Evolutionary conservation across 371 early-diverging fungal species (phyloP), one percentile per base, ranked within the genome.

Genomic region (Zychaea mexicana): DNA sequence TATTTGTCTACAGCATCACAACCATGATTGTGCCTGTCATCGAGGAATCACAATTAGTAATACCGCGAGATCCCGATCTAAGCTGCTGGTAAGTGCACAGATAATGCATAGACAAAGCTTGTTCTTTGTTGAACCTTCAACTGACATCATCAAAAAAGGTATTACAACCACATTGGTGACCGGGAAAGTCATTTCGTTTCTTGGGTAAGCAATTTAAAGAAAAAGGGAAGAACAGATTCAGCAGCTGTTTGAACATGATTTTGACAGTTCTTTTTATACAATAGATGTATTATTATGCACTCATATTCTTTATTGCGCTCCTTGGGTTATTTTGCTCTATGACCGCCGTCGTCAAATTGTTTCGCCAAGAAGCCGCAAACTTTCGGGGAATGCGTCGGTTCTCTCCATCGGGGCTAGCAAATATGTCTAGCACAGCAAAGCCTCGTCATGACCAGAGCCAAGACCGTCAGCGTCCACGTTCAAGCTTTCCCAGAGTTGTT

Each of bases 211-310:
- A 8, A 33, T 33, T 42, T 42, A 42, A 12, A 7, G n/a, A 15
- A 15, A 1, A 42, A 42, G 12, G 12, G 17, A 60, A 8, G 15
- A 22, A n/a, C 19, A 62, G 33, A 19, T 0, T 17, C 46, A 13
- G n/a, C 39, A 39, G 15, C 17, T 8, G 39, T 39, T 8, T 8
- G 13, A 42, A 42, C 31, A 36, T 33, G 12, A 4, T 39, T n/a
- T 52, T 36, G 38, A 36, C 38, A 36, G 38, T 15, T 36, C 15
- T 7, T 7, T 60, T 28, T 45, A 6, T n/a, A n/a, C n/a, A n/a
- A n/a, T 58, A 75, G 76, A 72, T 70, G 66, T 72, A 65, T 62
- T 73, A 54, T 39, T 76, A 70, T 54, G 65, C 47, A 5, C 66
- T 68, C 27, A 12, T 72, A 0, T 72, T 72, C 27, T 56, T 72